Conservation (phyloP, 257 asterid species). For the Solanum bulbocastanum region DNA sequence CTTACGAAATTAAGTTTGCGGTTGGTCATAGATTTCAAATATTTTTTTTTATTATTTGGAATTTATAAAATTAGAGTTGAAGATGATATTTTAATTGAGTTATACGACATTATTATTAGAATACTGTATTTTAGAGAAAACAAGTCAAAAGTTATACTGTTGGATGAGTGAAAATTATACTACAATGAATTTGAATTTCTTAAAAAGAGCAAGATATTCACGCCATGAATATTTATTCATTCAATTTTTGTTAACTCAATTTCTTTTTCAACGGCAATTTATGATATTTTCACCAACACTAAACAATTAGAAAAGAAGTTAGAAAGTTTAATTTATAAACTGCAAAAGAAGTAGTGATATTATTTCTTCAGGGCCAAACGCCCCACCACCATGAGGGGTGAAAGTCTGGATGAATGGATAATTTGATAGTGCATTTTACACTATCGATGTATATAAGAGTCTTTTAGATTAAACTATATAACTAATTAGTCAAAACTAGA, state of each 20-base stretch:
- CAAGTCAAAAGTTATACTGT: not conserved
- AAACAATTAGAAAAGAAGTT: not conserved
- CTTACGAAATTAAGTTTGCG: not conserved
- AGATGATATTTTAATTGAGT: not conserved
- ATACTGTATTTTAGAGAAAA: not conserved
- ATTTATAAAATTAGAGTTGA: not conserved
- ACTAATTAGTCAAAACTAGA: not conserved
- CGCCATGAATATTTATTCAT: not conserved
- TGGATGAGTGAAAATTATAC: not conserved
- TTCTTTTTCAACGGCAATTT: not conserved
- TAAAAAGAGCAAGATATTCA: rapidly evolving
- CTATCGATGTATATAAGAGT: not conserved
- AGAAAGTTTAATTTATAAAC: not conserved
- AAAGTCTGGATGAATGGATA: not conserved
- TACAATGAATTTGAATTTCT: not conserved
- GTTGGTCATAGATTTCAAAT: not conserved
- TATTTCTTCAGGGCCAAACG: not conserved
- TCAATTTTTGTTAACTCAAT: too few relatives aligned
- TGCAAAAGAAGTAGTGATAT: not conserved
- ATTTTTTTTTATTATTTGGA: not conserved
- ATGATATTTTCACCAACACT: not conserved
- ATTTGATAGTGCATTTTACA: not conserved
- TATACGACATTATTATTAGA: not conserved
- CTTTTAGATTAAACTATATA: not conserved
- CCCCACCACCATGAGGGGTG: not conserved